Conservation (phyloP, 176 grass and related monocot genomes). For the Raddia guianensis region DNA sequence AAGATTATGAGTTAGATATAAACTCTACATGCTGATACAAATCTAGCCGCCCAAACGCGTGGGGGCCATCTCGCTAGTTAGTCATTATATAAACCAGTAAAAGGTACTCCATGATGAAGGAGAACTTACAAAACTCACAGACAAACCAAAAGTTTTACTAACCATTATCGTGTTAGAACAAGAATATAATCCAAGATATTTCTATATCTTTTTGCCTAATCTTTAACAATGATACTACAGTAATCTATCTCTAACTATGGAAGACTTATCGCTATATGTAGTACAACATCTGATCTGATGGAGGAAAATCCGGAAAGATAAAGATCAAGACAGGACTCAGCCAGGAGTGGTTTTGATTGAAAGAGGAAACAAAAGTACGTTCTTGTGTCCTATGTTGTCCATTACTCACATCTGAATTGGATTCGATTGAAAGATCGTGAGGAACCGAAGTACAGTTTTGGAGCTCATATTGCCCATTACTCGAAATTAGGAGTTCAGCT, state of each 20-base stretch:
- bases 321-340: no score
- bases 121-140: background rate
- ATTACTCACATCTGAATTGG: background rate
- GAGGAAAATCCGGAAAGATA: no score
- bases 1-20: no score
- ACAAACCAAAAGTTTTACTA: background rate
- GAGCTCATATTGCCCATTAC: background rate
- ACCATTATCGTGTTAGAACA: background rate
- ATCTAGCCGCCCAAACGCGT: no score
- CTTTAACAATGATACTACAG: no score
- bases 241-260: no score
- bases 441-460: background rate
- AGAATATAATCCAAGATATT: no score
- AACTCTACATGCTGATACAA: no score
- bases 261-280: no score
- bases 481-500: background rate
- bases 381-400: background rate
- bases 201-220: no score
- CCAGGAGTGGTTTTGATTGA: background rate
- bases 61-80: no score
- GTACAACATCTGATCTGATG: no score
- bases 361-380: background rate
- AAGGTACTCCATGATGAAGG: background rate
- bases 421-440: conserved; percentile 7
- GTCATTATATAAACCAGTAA: background rate